These are phyloP conservation scores for Coccomyxa subellipsoidea DNA, from an alignment of 163 green algal species.

Conservation along the genomic window DNA sequence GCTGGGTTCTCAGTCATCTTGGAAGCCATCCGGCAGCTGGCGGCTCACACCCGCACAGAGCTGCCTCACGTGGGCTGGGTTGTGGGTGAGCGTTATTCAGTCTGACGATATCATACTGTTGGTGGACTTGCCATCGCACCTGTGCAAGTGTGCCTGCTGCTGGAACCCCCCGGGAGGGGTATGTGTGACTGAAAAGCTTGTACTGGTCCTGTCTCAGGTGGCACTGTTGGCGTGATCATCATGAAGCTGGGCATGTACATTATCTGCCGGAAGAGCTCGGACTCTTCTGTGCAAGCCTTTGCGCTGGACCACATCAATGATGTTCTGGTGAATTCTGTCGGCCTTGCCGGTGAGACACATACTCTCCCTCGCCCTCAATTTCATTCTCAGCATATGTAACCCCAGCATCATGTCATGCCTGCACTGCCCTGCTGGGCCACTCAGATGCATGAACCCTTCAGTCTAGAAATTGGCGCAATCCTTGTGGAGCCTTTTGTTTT, in stretches of 20 bases:
- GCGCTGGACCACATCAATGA: slow-evolving; percentile 61
- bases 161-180: no score
- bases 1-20: slow-evolving; percentile 36
- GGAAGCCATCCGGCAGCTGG: slow-evolving; percentile 21
- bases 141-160: no score
- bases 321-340: slow-evolving; percentile 50
- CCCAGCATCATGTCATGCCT: no score
- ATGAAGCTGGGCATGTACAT: slow-evolving; percentile 50
- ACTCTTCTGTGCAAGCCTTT: slow-evolving; percentile 23
- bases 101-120: no score
- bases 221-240: slow-evolving; percentile 24
- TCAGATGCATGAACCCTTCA: neutral
- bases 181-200: neutral
- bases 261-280: slow-evolving; percentile 34
- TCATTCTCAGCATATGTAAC: no score
- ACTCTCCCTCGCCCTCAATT: neutral
- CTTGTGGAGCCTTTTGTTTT: no score
- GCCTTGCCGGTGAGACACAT: slow-evolving; percentile 25
- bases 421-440: neutral
- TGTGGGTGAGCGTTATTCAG: neutral
- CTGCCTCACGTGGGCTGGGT: neutral
- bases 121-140: no score
- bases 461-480: no score
- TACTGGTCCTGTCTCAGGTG: neutral
- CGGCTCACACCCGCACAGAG: neutral